phyloP scores from a whole-genome alignment of 345 rosid genomes.

The Ceriops zippeliana region DNA sequence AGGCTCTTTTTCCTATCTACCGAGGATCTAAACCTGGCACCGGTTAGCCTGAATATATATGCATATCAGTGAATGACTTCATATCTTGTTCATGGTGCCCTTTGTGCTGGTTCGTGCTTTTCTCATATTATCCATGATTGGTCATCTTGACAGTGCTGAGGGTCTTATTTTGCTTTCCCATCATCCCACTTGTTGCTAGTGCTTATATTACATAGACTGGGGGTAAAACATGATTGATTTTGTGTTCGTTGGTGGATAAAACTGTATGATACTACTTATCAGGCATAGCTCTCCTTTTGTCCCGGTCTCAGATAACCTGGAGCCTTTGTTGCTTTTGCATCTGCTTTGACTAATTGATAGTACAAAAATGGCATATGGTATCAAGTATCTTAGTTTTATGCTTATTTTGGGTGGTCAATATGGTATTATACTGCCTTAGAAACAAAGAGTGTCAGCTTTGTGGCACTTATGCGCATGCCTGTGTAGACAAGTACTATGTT shows the following conservation, averaged over 20 bases:
- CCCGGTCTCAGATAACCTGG: no score
- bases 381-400: no score
- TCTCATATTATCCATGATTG: neutral
- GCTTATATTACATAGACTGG: neutral
- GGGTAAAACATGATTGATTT: neutral
- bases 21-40: no score
- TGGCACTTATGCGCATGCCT: no score
- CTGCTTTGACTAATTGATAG: no score
- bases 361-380: no score
- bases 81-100: neutral
- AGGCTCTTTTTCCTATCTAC: no score
- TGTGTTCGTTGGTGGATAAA: neutral
- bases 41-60: no score
- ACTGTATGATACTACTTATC: neutral
- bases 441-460: no score
- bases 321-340: no score
- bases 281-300: neutral
- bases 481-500: neutral
- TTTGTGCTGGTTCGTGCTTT: neutral
- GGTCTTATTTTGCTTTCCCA: neutral
- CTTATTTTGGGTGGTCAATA: neutral
- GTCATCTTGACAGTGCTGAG: neutral
- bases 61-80: neutral
- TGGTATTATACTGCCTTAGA: neutral
- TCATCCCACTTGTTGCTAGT: neutral